These are phyloP conservation scores for Globisporangium viniferum DNA, from an alignment of 352 stramenopile species.

Conservation along the genomic window DNA sequence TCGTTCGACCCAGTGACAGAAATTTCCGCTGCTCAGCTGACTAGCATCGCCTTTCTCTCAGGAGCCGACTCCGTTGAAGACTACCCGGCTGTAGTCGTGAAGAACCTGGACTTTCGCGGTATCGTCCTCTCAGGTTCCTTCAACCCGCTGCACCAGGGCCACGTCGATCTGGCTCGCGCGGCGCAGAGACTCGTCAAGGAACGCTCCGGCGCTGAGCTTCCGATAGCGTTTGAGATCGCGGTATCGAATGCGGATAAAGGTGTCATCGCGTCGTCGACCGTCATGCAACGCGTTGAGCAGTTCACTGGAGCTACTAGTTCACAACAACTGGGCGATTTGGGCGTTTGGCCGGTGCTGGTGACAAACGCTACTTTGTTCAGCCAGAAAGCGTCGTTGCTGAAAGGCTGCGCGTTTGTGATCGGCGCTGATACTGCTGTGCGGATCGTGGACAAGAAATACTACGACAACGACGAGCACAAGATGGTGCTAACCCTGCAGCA, in stretches of 20 bases:
- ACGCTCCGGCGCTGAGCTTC: constrained; percentile 26
- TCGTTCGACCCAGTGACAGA: constrained; percentile 23
- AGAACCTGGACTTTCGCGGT: constrained; percentile 47
- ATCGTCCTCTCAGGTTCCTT: constrained; percentile 79
- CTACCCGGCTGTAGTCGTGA: constrained; percentile 15
- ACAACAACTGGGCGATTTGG: constrained; percentile 12
- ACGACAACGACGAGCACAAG: constrained; percentile 63
- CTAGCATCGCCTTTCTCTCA: constrained; percentile 52
- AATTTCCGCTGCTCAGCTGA: constrained; percentile 28
- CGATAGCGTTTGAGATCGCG: constrained; percentile 73
- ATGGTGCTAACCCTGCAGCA: constrained; percentile 75
- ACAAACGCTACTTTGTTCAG: constrained; percentile 80
- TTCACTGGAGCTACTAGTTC: constrained; percentile 24
- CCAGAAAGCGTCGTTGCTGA: constrained; percentile 79
- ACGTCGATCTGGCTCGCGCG: constrained; percentile 51
- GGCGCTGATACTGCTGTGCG: constrained; percentile 87
- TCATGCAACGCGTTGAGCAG: constrained; percentile 48
- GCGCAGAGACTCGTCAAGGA: constrained; percentile 42
- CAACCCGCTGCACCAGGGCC: constrained; percentile 78
- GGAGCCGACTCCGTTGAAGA: background rate
- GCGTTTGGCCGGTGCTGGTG: constrained; percentile 62
- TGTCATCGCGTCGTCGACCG: constrained; percentile 32
- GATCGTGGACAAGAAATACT: constrained; percentile 91
- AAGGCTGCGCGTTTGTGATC: constrained; percentile 79
- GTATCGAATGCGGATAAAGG: constrained; percentile 83